Conservation (phyloP, 306 rosid species). For the Ormosia emarginata region DNA sequence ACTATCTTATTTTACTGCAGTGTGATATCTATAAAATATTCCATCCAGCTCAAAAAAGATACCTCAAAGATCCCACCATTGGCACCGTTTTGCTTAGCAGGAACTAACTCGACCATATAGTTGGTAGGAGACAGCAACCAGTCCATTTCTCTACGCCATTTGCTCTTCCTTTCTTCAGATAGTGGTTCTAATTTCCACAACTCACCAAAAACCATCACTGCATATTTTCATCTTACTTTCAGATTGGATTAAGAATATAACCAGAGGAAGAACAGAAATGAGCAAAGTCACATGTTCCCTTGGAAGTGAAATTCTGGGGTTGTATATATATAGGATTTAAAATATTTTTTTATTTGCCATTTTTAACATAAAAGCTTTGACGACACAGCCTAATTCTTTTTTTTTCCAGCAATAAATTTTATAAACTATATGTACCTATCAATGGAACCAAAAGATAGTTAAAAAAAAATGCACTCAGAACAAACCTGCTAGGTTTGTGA, state of each 20-base stretch:
- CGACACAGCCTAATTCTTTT: not conserved
- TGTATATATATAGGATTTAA: not conserved
- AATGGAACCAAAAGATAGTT: not conserved
- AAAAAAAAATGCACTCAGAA: not conserved
- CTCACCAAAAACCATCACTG: constrained; percentile 86
- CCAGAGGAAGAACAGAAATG: not conserved
- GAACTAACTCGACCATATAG: constrained; percentile 91
- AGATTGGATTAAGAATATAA: not conserved
- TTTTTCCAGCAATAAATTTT: not conserved
- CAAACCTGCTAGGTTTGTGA: constrained; percentile 71
- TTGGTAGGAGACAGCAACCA: constrained; percentile 91
- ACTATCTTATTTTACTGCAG: not conserved
- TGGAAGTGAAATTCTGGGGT: not conserved
- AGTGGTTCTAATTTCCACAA: constrained; percentile 93
- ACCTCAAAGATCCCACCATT: constrained; percentile 84
- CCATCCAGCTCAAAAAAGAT: constrained; percentile 6
- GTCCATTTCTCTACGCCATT: constrained; percentile 81
- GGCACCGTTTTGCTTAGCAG: constrained; percentile 76
- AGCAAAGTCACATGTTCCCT: not conserved
- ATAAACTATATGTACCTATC: not conserved
- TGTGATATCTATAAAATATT: not conserved
- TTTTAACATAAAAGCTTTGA: not conserved
- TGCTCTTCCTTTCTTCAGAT: constrained; percentile 65
- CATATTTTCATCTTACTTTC: constrained; percentile 22
- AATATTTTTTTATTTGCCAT: not conserved